Evolutionary conservation across 352 stramenopile species (phyloP), one percentile per base, ranked within the genome.

Genomic region (Peronospora tabacina): DNA sequence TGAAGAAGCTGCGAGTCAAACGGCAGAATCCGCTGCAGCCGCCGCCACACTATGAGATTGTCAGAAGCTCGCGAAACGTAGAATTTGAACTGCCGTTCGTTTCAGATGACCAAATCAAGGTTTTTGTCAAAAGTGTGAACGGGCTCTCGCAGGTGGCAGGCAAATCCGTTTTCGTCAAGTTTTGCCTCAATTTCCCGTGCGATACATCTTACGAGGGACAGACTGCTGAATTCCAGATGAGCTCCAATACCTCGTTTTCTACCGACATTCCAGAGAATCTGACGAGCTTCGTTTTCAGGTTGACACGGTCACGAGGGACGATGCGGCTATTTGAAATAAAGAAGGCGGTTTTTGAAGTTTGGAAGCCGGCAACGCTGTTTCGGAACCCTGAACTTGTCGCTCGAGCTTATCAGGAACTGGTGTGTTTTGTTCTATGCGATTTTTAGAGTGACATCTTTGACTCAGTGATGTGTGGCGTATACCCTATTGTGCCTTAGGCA

Each of bases 281-380:
- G 15, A 68, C 58, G 20, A 19, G 22, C 10, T 85, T 75, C 30
- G 44, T 49, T 13, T 82, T 85, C 20, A 74, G 69, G 44, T 48
- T 91, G 2, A 55, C 81, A 41, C 68, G 81, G 20, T 75, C 66
- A 11, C 68, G 78, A 33, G 81, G 81, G 10, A 85, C 74, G 0
- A 70, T 84, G 33, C 77, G 79, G 2, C 55, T 91, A n/a, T 85
- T 85, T 57, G 78, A 87, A 58, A 83, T 91, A 15, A 86, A 87
- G 48, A 91, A 90, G 38, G 74, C 72, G 0, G 29, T 72, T 39
- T 87, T 91, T 39, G 81, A 91, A 61, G 74, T 91, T 37, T 89
- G 79, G 72, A 73, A 69, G 1, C 61, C 74, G 0, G 71, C 61
- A 32, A 80, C 75, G 1, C 56, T 89, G 7, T 75, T 89, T 12